Conservation (phyloP, 805 yeast genomes). For the Kodamaea fukazawae region DNA sequence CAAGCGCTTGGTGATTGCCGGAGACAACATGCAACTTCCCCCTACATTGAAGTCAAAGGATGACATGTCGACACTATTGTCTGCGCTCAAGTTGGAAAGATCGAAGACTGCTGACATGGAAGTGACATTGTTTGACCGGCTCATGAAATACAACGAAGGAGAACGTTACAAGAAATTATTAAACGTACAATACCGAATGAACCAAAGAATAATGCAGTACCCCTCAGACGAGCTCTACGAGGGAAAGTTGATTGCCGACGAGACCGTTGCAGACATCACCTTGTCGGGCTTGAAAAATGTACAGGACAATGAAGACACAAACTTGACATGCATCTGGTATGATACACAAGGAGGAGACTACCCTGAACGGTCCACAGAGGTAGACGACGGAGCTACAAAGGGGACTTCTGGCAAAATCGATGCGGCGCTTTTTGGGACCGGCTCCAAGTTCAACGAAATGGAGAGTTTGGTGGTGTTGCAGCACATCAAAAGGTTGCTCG, state of each 20-base stretch:
- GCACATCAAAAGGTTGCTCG: constrained; percentile 53
- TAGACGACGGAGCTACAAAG: constrained; percentile 15
- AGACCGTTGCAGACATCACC: constrained; percentile 49
- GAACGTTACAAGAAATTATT: constrained; percentile 55
- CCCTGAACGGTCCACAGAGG: constrained; percentile 52
- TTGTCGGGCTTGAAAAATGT: constrained; percentile 52
- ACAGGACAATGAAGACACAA: constrained; percentile 52
- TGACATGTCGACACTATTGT: constrained; percentile 11
- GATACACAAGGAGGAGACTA: constrained; percentile 92
- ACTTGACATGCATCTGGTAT: constrained; percentile 66
- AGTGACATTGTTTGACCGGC: constrained; percentile 76
- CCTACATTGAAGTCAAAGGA: constrained; percentile 73
- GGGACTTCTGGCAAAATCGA: constrained; percentile 6
- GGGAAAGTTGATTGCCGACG: constrained; percentile 60
- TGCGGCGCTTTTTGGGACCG: constrained; percentile 16
- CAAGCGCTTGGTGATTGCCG: constrained; percentile 73
- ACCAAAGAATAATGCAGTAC: constrained; percentile 69
- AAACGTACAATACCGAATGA: constrained; percentile 87
- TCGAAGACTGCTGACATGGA: constrained; percentile 48
- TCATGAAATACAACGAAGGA: constrained; percentile 46
- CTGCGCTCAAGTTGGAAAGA: constrained; percentile 19
- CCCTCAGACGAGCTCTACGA: constrained; percentile 68
- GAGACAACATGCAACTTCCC: constrained; percentile 89
- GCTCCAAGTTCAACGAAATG: constrained; percentile 73
- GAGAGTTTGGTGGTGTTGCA: constrained; percentile 62